Percentiles rank a stretch among this genome's conserved stretches.
phyloP scores from a whole-genome alignment of 225 moss, liverwort and hornwort genomes.

The Physcomitrellopsis africana region DNA sequence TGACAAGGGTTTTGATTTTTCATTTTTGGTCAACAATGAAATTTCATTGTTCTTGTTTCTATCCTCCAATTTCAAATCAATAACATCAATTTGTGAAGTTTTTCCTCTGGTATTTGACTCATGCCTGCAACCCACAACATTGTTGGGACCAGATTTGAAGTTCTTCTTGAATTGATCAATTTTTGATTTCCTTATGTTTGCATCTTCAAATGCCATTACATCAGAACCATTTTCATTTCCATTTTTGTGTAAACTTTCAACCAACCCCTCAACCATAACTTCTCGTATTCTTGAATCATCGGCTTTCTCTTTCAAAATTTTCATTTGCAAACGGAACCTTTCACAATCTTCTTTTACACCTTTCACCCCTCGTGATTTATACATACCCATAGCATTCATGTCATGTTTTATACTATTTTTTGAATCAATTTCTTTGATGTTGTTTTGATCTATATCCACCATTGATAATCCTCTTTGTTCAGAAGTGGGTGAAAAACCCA shows the following conservation, averaged over 20 bases:
- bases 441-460: not conserved
- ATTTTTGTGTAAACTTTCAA: constrained; percentile 29
- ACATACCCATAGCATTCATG: constrained; percentile 49
- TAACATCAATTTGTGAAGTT: not conserved
- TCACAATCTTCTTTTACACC: constrained; percentile 84
- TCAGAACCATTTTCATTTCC: not conserved
- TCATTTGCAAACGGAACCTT: constrained; percentile 77
- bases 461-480: constrained; percentile 5
- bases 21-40: not conserved
- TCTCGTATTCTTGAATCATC: constrained; percentile 63
- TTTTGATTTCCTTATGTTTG: not conserved
- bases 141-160: fast-evolving
- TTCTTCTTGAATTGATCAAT: not conserved
- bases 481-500: not conserved
- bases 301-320: constrained; percentile 71
- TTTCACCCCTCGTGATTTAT: constrained; percentile 46
- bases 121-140: not conserved
- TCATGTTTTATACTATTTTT: constrained; percentile 23
- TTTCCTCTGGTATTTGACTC: not conserved
- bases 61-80: not conserved
- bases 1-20: not conserved
- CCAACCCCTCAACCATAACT: constrained; percentile 48
- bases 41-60: not conserved
- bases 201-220: not conserved
- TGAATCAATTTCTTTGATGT: constrained; percentile 4